phyloP scores from a whole-genome alignment of 805 yeast species.

The Suhomyces sp. region DNA sequence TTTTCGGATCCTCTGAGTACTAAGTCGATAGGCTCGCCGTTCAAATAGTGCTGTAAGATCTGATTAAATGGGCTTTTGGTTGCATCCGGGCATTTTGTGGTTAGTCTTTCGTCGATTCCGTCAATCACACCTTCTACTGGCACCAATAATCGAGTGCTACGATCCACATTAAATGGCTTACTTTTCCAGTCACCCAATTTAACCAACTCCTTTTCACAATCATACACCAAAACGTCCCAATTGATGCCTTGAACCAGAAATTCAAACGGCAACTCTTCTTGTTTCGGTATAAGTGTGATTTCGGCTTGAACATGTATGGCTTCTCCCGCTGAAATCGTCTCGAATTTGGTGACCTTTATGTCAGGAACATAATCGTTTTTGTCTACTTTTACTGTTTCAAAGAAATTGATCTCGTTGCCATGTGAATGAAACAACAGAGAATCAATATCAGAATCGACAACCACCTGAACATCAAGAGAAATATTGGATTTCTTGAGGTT shows the following conservation, averaged over 20 bases:
- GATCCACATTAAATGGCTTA: constrained; percentile 12
- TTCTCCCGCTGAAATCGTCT: constrained; percentile 8
- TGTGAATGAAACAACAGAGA: constrained; percentile 15
- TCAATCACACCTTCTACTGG: constrained; percentile 18
- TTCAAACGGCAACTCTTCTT: constrained; percentile 15
- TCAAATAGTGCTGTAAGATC: constrained; percentile 16
- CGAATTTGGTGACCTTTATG: constrained; percentile 12
- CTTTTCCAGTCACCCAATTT: constrained; percentile 23
- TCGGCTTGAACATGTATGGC: constrained; percentile 10
- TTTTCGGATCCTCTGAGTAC: constrained; percentile 16
- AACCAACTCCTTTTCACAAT: constrained; percentile 20
- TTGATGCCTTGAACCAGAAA: constrained; percentile 18
- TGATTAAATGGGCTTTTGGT: constrained; percentile 20
- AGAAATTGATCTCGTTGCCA: constrained; percentile 14
- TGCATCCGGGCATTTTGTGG: constrained; percentile 16
- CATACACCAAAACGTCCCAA: constrained; percentile 27
- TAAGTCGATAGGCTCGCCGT: constrained; percentile 15
- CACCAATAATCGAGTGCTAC: constrained; percentile 12
- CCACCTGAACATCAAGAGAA: constrained; percentile 21
- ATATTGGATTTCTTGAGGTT: constrained; percentile 13
- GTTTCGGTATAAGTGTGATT: background rate
- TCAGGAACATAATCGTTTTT: constrained; percentile 13
- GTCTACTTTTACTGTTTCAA: constrained; percentile 6
- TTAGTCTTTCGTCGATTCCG: constrained; percentile 16
- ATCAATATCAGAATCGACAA: constrained; percentile 16